Evolutionary conservation across 2,329 filamentous ascomycete species (phyloP), one percentile per base, ranked within the genome.

Genomic region (Cercospora citrullina): DNA sequence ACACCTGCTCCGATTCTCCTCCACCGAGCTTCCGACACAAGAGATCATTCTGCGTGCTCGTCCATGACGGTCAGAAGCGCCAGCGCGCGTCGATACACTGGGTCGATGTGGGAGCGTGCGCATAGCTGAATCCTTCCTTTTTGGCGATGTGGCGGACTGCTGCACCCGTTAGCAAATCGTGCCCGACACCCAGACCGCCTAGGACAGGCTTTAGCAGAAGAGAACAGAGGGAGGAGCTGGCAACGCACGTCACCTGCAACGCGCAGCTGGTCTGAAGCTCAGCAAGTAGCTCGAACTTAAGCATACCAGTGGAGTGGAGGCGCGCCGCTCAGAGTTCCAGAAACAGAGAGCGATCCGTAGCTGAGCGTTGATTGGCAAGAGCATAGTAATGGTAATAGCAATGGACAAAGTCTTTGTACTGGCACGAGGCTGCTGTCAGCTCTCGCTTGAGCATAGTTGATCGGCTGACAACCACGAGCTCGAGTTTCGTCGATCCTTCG

Each of bases 331-430:
- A 28, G 1, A 8, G 53, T 31, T 58, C 53, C 53, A 33, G 53
- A 31, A 58, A 58, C 53, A 58, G 53, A 58, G 16, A 30, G 14
- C 53, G 53, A 58, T 30, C 53, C 53, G 53, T 26, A 58, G 53
- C 53, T 58, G 23, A 58, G 53, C 16, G 53, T 7, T 16, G 26
- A 58, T 58, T 16, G 26, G 30, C 53, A 58, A 30, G 53, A n/a
- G 53, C n/a, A 58, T n/a, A 55, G 45, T 55, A 31, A 30, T 16
- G 45, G 21, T 39, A 57, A 31, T 26, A 48, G 33, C 42, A 63
- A 30, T 36, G 51, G 62, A 64, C 62, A 64, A 64, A 36, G 51
- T 30, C 62, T 42, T 58, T 64, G 62, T 64, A 57, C 31, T 26
- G 48, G 51, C 62, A 58, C 51, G 48, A 33, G 53, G 53, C 53